These are phyloP conservation scores for Taxillus chinensis DNA, from an alignment of 164 flowering plant species.

Conservation along the genomic window DNA sequence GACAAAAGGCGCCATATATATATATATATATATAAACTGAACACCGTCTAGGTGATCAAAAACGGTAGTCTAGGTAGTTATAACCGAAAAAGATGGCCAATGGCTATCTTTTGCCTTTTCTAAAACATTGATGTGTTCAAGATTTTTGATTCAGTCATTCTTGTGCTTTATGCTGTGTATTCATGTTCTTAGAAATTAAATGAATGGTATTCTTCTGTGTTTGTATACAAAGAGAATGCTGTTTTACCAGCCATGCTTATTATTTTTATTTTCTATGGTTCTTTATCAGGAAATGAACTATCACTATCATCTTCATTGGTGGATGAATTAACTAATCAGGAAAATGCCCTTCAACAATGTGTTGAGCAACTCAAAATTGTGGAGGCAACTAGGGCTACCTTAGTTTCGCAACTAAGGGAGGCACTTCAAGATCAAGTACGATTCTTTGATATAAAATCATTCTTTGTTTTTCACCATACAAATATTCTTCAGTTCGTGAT, in stretches of 20 bases:
- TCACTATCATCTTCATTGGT: conserved; percentile 29
- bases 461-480: background rate
- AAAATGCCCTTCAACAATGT: conserved; percentile 39
- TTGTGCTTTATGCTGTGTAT: too few species aligned
- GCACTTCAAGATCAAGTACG: conserved; percentile 77
- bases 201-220: too few species aligned
- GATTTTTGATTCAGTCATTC: too few species aligned
- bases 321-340: conserved; percentile 60
- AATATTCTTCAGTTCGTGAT: background rate
- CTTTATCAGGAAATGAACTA: conserved; percentile 36
- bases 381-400: conserved; percentile 44
- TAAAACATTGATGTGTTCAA: too few species aligned
- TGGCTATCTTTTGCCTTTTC: too few species aligned
- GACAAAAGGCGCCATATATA: too few species aligned
- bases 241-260: background rate
- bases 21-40: too few species aligned
- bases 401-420: conserved; percentile 58
- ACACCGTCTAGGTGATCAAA: too few species aligned
- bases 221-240: too few species aligned
- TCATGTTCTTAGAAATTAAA: too few species aligned
- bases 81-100: too few species aligned
- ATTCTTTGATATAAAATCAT: background rate
- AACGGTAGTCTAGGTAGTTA: too few species aligned
- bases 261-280: background rate
- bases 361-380: conserved; percentile 48